Conservation (phyloP, 345 rosid species). For the Laguncularia racemosa region DNA sequence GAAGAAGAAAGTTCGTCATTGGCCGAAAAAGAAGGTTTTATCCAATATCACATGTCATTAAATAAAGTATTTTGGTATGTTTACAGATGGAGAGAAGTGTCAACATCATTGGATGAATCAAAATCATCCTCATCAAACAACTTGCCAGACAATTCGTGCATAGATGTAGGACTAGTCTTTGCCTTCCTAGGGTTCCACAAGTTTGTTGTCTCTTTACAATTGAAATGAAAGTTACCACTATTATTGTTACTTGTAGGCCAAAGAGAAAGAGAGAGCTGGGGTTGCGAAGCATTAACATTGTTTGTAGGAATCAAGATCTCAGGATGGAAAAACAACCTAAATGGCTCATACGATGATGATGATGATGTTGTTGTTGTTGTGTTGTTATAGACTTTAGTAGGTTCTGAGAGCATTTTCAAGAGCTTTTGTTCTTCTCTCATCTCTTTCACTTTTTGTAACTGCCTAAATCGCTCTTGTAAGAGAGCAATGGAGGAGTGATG, state of each 20-base stretch:
- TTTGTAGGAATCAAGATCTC: conserved; percentile 18
- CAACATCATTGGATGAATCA: conserved; percentile 29
- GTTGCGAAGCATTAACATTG: conserved; percentile 13
- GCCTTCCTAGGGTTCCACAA: conserved; percentile 8
- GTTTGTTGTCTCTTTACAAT: conserved; percentile 13
- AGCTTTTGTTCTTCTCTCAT: conserved; percentile 41
- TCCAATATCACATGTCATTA: background rate
- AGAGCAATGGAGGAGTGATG: conserved; percentile 36
- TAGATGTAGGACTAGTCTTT: too few relatives aligned
- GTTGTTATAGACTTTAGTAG: conserved; percentile 17
- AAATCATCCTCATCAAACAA: conserved; percentile 7
- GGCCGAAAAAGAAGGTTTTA: background rate
- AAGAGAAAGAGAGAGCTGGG: conserved; percentile 21
- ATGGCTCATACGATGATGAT: conserved; percentile 20
- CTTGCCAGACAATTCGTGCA: background rate
- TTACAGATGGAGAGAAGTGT: conserved; percentile 76
- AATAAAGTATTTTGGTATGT: background rate
- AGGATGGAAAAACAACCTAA: conserved; percentile 39
- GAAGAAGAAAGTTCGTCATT: too few relatives aligned
- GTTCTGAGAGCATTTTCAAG: conserved; percentile 20
- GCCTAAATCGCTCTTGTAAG: conserved; percentile 38
- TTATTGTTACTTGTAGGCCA: conserved; percentile 13
- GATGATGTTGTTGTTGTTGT: conserved; percentile 5
- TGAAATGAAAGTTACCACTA: conserved; percentile 1
- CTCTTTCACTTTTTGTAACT: conserved; percentile 34